Evolutionary conservation across 257 asterid genomes (phyloP), one percentile per base, ranked within the genome.

Genomic region (Asclepias syriaca): DNA sequence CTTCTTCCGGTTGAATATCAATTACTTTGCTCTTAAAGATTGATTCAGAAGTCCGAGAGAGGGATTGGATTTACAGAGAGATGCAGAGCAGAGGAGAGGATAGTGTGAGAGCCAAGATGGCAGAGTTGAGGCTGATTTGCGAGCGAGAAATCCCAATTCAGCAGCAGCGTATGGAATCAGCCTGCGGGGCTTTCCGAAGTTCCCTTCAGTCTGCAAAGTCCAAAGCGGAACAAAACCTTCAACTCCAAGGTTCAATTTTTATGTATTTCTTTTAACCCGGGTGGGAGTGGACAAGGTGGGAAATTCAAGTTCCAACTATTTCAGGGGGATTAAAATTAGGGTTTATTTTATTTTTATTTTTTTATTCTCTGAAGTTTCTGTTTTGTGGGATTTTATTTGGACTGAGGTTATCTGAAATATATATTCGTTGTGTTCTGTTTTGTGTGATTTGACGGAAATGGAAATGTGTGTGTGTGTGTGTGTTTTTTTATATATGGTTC

Each of bases 91-190:
- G 74, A 29, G 85, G 68, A 40, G 81, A 79, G 45, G 85, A 70
- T 77, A 15, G 37, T 10, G 77, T 73, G 69, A 77, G 81, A 50
- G 45, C 69, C 54, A 84, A 75, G 77, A 85, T 89, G 96, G 88
- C 81, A 60, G 96, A 91, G 72, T 21, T 63, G 74, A 87, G 89
- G 69, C 45, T 88, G 65, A 81, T 79, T 22, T 87, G 95, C 77
- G 97, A 86, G 49, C 81, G 86, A 72, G 95, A 89, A 76, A 88
- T 89, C 66, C 83, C 83, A 24, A 85, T 82, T 78, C 92, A 84
- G 81, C 90, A 85, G 74, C 87, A 82, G 59, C 80, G 86, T 55
- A 57, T 90, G 53, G 97, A 90, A 45, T 51, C 87, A 43, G 71
- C 81, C 66, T 71, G 51, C 16, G 16, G 45, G 34, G 34, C 65